Evolutionary conservation across 2,329 filamentous ascomycete genomes (phyloP).

Genomic region (Magnaporthiopsis rhizophila): DNA sequence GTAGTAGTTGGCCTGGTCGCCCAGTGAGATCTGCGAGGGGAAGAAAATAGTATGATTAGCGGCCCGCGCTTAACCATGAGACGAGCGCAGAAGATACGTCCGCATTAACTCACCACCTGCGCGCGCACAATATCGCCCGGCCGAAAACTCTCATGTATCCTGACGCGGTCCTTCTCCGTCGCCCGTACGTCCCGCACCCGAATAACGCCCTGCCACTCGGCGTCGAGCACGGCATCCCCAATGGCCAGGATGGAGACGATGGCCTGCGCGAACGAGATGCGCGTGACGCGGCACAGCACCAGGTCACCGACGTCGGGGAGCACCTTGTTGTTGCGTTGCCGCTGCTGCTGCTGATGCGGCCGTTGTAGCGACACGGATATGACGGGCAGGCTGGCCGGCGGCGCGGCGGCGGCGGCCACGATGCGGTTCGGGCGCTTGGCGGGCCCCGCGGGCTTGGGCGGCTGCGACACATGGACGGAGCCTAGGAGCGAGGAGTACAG

Average conservation of each 20-base stretch:
- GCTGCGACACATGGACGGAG: slow-evolving; percentile 48
- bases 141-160: slow-evolving; percentile 82
- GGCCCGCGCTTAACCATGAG: not conserved
- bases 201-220: slow-evolving; percentile 80
- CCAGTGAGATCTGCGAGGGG: slow-evolving; percentile 64
- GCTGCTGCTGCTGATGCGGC: not conserved
- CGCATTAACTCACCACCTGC: slow-evolving; percentile 57
- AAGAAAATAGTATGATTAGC: slow-evolving; percentile 2
- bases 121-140: slow-evolving; percentile 89
- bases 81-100: not conserved
- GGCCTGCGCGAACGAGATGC: slow-evolving; percentile 78
- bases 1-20: slow-evolving; percentile 93
- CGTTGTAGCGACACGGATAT: slow-evolving; percentile 44
- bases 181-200: slow-evolving; percentile 85
- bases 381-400: slow-evolving; percentile 37
- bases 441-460: slow-evolving; percentile 39
- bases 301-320: slow-evolving; percentile 74
- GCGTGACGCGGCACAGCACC: slow-evolving; percentile 78
- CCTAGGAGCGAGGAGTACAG: slow-evolving; percentile 81
- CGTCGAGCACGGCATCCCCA: slow-evolving; percentile 60
- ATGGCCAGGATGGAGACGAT: slow-evolving; percentile 82
- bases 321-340: slow-evolving; percentile 55
- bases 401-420: slow-evolving; percentile 21
- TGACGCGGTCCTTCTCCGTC: slow-evolving; percentile 92
- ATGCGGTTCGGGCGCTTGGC: slow-evolving; percentile 53